Evolutionary conservation across 2,329 filamentous ascomycete genomes (phyloP).

Genomic region (Huntiella decipiens): DNA sequence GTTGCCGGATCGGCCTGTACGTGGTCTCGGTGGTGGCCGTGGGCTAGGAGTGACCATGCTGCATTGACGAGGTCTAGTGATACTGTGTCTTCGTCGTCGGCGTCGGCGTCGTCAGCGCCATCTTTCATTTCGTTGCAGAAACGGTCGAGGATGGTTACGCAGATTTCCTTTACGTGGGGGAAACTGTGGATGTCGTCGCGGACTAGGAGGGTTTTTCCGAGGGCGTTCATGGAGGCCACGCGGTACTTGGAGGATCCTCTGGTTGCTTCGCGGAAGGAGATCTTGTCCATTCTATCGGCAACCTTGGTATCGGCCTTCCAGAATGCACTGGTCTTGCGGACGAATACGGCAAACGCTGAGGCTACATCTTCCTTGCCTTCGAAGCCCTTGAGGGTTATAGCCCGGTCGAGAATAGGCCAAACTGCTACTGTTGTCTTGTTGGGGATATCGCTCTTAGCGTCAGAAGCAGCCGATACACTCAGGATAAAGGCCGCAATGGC

Average conservation of each 20-base stretch:
- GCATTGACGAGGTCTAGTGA: neutral
- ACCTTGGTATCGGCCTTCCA: slow-evolving; percentile 34
- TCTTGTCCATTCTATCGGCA: slow-evolving; percentile 54
- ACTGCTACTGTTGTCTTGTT: slow-evolving; percentile 40
- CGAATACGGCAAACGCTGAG: slow-evolving; percentile 60
- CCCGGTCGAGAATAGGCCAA: slow-evolving; percentile 72
- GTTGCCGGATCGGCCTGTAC: slow-evolving; percentile 20
- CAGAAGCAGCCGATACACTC: slow-evolving; percentile 23
- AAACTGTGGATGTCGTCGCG: slow-evolving; percentile 41
- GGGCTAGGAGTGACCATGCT: slow-evolving; percentile 26
- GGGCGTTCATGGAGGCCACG: slow-evolving; percentile 49
- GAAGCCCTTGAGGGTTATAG: slow-evolving; percentile 78
- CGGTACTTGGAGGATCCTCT: slow-evolving; percentile 75
- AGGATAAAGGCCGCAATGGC: slow-evolving; percentile 48
- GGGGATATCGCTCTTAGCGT: slow-evolving; percentile 38
- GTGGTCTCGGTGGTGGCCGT: slow-evolving; percentile 27
- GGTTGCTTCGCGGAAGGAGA: slow-evolving; percentile 72
- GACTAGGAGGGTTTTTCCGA: slow-evolving; percentile 54
- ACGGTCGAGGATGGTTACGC: too few species aligned
- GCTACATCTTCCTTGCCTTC: slow-evolving; percentile 76
- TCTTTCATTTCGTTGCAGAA: slow-evolving; percentile 19
- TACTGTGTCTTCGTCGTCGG: slow-evolving; percentile 21
- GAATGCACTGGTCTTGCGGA: slow-evolving; percentile 40
- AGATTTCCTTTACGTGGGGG: slow-evolving; percentile 39
- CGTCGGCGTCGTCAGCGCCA: slow-evolving; percentile 46